A percentile compares a stretch with the other conserved stretches of the same genome.
Evolutionary conservation across 345 rosid genomes (phyloP).

Genomic region (Balakata baccata): DNA sequence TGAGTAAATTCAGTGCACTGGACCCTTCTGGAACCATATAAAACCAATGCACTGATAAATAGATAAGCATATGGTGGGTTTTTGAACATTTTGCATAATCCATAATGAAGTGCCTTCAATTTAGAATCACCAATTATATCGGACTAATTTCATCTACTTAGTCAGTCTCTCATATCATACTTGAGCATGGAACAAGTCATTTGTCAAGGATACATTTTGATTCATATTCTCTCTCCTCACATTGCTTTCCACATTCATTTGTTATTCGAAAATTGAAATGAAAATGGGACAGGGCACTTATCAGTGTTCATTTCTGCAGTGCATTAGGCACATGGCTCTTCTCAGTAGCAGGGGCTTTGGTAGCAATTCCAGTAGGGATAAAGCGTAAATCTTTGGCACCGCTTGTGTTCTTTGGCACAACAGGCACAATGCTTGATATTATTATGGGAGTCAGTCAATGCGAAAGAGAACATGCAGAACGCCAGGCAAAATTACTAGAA

Average conservation of each 20-base stretch:
- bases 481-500: conserved; percentile 76
- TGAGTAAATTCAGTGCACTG: too few species aligned
- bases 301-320: conserved; percentile 38
- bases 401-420: conserved; percentile 92
- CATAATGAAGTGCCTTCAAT: neutral
- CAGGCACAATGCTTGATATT: conserved; percentile 94
- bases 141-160: neutral
- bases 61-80: neutral
- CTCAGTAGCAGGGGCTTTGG: conserved; percentile 76
- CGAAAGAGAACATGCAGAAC: conserved; percentile 96
- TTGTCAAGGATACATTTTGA: neutral
- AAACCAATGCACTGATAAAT: neutral
- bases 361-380: conserved; percentile 90
- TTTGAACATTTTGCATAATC: neutral
- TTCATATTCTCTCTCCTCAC: neutral
- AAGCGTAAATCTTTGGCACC: conserved; percentile 83
- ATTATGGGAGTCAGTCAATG: conserved; percentile 83
- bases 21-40: neutral
- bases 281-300: neutral
- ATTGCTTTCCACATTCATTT: neutral
- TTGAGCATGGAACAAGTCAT: neutral
- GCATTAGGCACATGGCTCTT: conserved; percentile 97
- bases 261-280: conserved; percentile 8
- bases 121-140: neutral
- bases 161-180: neutral